Percentiles rank a stretch among this genome's conserved stretches.
Evolutionary conservation across 73 alveolate genomes (phyloP).

Genomic region (Diophrys sp.): DNA sequence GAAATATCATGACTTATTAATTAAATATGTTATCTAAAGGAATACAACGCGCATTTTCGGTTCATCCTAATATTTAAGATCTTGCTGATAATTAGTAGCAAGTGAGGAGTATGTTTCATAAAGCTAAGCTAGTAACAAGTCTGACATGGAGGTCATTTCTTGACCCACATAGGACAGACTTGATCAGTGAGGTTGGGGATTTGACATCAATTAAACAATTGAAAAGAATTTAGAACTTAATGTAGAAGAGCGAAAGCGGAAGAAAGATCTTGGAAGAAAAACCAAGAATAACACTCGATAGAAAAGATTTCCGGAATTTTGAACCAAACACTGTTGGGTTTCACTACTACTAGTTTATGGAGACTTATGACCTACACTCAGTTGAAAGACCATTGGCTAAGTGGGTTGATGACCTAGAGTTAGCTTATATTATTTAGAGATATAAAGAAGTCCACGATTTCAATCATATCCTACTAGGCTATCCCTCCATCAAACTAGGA

Average conservation of each 20-base stretch:
- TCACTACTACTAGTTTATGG: slow-evolving; percentile 51
- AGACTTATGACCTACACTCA: slow-evolving; percentile 29
- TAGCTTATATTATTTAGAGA: slow-evolving; percentile 63
- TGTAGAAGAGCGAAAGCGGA: slow-evolving; percentile 51
- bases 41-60: too few relatives aligned
- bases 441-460: slow-evolving; percentile 73
- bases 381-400: slow-evolving; percentile 62
- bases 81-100: too few relatives aligned
- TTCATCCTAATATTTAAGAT: too few relatives aligned
- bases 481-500: slow-evolving; percentile 36
- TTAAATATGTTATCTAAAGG: too few relatives aligned
- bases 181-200: slow-evolving; percentile 43
- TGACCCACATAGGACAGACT: slow-evolving; percentile 48
- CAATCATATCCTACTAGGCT: slow-evolving; percentile 39
- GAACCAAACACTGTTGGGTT: slow-evolving; percentile 54
- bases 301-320: slow-evolving; percentile 16
- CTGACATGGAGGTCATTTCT: too few relatives aligned
- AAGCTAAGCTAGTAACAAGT: too few relatives aligned
- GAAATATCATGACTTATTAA: slow-evolving; percentile 28
- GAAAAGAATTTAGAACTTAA: slow-evolving; percentile 31
- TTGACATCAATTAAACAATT: slow-evolving; percentile 35
- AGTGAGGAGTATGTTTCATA: too few relatives aligned
- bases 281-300: slow-evolving; percentile 49
- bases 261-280: slow-evolving; percentile 41
- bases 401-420: slow-evolving; percentile 56